Evolutionary conservation across 257 asterid genomes (phyloP).

Genomic region (Parsonsia alboflavescens): DNA sequence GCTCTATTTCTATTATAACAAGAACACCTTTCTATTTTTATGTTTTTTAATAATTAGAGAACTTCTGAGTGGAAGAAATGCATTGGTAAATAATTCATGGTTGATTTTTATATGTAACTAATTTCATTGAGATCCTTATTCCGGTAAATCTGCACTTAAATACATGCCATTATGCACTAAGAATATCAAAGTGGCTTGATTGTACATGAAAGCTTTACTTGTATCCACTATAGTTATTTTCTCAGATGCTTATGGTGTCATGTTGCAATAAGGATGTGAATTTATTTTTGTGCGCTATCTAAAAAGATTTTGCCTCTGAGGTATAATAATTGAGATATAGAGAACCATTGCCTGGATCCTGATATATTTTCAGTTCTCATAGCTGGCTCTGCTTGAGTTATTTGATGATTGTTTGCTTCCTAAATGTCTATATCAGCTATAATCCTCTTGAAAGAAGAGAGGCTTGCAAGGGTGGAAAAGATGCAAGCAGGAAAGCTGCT

Average conservation of each 20-base stretch:
- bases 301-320: neutral
- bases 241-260: neutral
- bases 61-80: neutral
- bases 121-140: neutral
- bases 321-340: neutral
- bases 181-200: neutral
- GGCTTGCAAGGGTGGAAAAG: constrained; percentile 83
- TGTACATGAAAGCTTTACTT: neutral
- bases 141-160: neutral
- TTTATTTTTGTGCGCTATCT: neutral
- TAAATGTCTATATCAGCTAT: constrained; percentile 44
- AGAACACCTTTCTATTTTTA: neutral
- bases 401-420: constrained; percentile 12
- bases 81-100: neutral
- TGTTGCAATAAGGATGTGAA: neutral
- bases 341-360: neutral
- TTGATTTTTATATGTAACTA: neutral
- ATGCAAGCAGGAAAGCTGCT: constrained; percentile 60
- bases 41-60: neutral
- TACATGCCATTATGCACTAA: neutral
- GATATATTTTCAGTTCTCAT: neutral
- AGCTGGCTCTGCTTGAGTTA: neutral
- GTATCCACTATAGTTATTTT: neutral
- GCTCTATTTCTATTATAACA: neutral
- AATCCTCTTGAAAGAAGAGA: constrained; percentile 90